These are phyloP conservation scores for Claviceps purpurea DNA, from an alignment of 2,329 filamentous ascomycete species.

Conservation along the genomic window DNA sequence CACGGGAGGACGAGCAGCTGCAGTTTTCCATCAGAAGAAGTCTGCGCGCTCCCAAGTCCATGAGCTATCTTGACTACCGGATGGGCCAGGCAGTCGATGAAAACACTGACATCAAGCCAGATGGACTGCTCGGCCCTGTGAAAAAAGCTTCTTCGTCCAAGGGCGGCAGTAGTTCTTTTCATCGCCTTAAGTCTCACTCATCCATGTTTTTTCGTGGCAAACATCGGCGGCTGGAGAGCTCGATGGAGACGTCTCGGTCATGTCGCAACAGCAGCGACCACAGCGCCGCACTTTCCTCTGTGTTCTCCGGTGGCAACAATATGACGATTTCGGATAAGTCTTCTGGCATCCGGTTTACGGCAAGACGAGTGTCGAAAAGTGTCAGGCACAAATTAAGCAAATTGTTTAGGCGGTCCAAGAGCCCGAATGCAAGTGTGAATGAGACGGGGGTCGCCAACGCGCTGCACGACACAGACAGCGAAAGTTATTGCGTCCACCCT, in stretches of 20 bases:
- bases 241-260: conserved; percentile 32
- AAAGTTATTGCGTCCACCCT: conserved; percentile 18
- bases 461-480: conserved; percentile 13
- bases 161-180: conserved; percentile 14
- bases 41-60: conserved; percentile 38
- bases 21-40: conserved; percentile 2
- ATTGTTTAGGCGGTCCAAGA: conserved; percentile 19
- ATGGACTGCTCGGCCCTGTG: conserved; percentile 22
- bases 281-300: conserved; percentile 20
- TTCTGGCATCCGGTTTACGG: conserved; percentile 32
- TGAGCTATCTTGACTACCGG: conserved; percentile 31
- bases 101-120: background rate
- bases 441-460: conserved; percentile 1
- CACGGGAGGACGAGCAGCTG: conserved; percentile 18
- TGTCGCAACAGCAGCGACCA: conserved; percentile 33
- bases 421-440: conserved; percentile 6
- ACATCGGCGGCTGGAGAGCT: conserved; percentile 19
- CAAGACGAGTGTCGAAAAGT: conserved; percentile 48
- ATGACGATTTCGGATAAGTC: conserved; percentile 14
- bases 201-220: conserved; percentile 31
- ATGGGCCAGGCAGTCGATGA: background rate
- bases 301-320: conserved; percentile 12
- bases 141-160: conserved; percentile 21
- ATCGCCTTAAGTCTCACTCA: conserved; percentile 25
- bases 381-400: conserved; percentile 47